Conservation (phyloP, 108 stramenopile species). For the Schizochytrium sp. region DNA sequence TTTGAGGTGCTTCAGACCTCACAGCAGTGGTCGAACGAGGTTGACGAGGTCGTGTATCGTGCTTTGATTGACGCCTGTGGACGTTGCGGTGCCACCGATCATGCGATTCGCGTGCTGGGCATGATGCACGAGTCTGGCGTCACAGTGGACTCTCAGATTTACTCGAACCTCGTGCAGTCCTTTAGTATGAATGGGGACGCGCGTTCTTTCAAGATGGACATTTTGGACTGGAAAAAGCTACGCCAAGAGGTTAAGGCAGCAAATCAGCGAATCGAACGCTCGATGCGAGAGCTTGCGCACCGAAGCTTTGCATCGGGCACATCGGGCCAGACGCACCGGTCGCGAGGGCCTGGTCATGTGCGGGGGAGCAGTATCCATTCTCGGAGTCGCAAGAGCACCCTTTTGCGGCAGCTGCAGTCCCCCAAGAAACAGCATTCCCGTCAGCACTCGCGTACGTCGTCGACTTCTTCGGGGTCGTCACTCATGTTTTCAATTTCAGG, state of each 20-base stretch:
- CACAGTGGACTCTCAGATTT: neutral
- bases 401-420: neutral
- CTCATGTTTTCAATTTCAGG: no score
- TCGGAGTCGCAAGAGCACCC: neutral
- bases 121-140: conserved; percentile 18
- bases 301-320: neutral
- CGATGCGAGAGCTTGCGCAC: neutral
- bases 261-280: neutral
- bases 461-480: no score
- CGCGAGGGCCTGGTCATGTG: no score
- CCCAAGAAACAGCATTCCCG: neutral
- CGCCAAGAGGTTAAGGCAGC: conserved; percentile 8
- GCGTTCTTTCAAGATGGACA: neutral
- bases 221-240: conserved; percentile 11
- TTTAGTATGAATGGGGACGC: neutral
- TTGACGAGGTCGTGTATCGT: neutral
- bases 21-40: neutral
- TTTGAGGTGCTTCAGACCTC: conserved; percentile 6
- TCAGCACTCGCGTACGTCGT: neutral
- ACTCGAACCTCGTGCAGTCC: conserved; percentile 2
- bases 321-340: neutral
- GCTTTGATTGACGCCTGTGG: conserved; percentile 5
- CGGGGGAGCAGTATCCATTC: no score
- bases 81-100: neutral
- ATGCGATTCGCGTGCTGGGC: neutral